These are phyloP conservation scores for Avena insularis DNA, from an alignment of 176 grass and related monocot genomes.

Conservation along the genomic window DNA sequence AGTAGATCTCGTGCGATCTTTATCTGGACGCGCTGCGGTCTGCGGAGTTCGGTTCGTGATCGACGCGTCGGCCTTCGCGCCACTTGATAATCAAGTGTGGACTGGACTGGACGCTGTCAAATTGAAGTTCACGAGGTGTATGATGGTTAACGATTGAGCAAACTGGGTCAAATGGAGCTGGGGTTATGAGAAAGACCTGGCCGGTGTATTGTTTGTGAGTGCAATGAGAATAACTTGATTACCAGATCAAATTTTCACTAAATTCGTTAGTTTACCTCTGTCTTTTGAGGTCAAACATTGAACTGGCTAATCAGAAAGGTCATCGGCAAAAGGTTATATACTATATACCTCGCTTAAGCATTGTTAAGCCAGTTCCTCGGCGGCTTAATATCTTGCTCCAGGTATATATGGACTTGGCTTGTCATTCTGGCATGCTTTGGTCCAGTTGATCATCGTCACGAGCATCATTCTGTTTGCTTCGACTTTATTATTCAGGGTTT, in stretches of 20 bases:
- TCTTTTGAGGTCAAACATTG: background rate
- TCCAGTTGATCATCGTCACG: background rate
- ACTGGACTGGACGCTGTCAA: background rate
- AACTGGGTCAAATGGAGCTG: background rate
- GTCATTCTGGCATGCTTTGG: background rate
- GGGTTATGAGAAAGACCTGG: background rate
- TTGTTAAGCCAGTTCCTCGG: background rate
- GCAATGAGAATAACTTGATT: background rate
- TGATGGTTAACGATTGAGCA: background rate
- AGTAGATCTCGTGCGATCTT: slow-evolving; percentile 26
- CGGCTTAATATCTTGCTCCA: background rate
- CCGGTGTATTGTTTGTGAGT: background rate
- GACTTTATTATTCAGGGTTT: background rate
- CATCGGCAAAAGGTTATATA: no score
- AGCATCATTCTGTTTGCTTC: slow-evolving; percentile 2
- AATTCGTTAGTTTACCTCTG: background rate
- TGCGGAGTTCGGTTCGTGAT: background rate
- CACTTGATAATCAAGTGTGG: background rate
- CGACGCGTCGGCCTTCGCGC: slow-evolving; percentile 24
- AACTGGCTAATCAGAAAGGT: background rate
- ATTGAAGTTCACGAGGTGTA: background rate
- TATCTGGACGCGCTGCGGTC: slow-evolving; percentile 29
- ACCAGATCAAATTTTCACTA: background rate
- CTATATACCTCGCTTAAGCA: background rate
- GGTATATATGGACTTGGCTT: background rate